phyloP scores from a whole-genome alignment of 2,329 filamentous ascomycete genomes.

The Periglandula ipomoeae region DNA sequence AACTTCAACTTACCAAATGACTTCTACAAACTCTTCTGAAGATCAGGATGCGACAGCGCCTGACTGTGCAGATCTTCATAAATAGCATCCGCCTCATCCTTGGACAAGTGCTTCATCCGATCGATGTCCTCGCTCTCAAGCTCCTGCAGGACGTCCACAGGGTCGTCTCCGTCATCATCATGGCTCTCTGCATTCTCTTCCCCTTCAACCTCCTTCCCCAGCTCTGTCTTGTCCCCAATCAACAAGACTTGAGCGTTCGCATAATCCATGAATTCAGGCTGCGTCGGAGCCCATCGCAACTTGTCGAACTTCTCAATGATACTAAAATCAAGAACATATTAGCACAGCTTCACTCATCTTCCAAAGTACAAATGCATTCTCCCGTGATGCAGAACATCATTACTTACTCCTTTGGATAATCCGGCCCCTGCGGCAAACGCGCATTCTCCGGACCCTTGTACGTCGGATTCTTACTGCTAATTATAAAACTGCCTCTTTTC shows the following conservation, averaged over 20 bases:
- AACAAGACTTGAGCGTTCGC: conserved; percentile 68
- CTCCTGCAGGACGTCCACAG: conserved; percentile 62
- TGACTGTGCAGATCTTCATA: conserved; percentile 3
- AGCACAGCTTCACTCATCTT: too few relatives aligned
- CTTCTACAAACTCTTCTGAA: conserved; percentile 1
- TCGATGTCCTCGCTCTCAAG: conserved; percentile 67
- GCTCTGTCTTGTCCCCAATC: conserved; percentile 60
- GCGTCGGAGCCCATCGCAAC: conserved; percentile 64
- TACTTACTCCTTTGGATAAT: conserved; percentile 61
- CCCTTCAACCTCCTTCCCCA: conserved; percentile 41
- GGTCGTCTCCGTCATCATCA: conserved; percentile 16
- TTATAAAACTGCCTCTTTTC: conserved; percentile 46
- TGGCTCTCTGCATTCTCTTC: conserved; percentile 47
- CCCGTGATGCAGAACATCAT: neutral
- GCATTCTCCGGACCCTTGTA: conserved; percentile 55
- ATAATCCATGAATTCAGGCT: conserved; percentile 67
- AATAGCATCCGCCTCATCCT: conserved; percentile 29
- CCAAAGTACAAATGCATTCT: conserved; percentile 6
- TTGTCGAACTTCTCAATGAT: conserved; percentile 63
- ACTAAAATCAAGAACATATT: conserved; percentile 24
- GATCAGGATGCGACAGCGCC: neutral
- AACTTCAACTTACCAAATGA: too few relatives aligned
- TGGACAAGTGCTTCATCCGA: conserved; percentile 46
- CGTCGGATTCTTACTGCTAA: conserved; percentile 73
- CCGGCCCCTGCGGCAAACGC: conserved; percentile 52